Evolutionary conservation across 139 green algal genomes (phyloP).

Genomic region (Bryopsis sp.): DNA sequence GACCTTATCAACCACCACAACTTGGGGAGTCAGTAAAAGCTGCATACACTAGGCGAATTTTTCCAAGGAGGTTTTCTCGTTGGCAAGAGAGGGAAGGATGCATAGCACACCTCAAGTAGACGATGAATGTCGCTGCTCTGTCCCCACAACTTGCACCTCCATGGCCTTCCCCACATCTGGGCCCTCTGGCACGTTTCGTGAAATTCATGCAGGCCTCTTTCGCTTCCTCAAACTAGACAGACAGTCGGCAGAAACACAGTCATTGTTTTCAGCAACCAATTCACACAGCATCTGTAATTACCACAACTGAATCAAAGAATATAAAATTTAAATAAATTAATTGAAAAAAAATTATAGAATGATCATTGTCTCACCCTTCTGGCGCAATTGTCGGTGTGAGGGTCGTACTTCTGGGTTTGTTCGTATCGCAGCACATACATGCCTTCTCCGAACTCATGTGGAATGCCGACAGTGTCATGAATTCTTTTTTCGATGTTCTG

Average conservation of each 20-base stretch:
- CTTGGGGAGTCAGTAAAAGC: not conserved
- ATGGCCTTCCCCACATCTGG: conserved; percentile 23
- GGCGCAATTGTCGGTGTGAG: conserved; percentile 29
- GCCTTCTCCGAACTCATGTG: conserved; percentile 28
- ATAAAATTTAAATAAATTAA: not conserved
- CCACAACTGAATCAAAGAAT: not conserved
- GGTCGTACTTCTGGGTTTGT: conserved; percentile 26
- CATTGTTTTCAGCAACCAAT: not conserved
- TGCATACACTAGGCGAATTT: not conserved
- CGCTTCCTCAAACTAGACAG: not conserved
- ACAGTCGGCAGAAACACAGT: not conserved
- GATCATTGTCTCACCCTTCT: not conserved
- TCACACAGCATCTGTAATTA: not conserved
- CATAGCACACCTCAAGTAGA: conserved; percentile 26
- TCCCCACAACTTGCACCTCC: conserved; percentile 34
- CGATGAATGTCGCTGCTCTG: conserved; percentile 34
- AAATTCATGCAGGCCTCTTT: conserved; percentile 22
- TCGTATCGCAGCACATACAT: conserved; percentile 31
- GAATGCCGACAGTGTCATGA: conserved; percentile 24
- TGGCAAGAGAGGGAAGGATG: not conserved
- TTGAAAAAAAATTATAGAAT: not conserved
- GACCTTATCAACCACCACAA: conserved; percentile 5
- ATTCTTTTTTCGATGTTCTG: conserved; percentile 27
- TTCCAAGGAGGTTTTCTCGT: not conserved
- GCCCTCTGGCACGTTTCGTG: conserved; percentile 27